Evolutionary conservation across 2,329 filamentous ascomycete genomes (phyloP).

Genomic region (Hortaea werneckii): DNA sequence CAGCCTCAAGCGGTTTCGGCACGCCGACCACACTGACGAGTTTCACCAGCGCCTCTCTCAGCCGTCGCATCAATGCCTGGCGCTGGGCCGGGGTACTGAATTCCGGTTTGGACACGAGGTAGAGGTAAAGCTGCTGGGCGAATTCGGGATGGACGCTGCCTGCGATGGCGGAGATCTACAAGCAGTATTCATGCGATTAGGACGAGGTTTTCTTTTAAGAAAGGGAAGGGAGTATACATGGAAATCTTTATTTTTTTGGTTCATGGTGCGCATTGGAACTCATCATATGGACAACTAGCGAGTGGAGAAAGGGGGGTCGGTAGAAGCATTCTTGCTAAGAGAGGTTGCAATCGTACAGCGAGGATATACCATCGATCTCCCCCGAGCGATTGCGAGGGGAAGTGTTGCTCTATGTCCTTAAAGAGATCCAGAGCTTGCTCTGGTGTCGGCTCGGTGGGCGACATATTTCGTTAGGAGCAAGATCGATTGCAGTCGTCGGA

Average conservation of each 20-base stretch:
- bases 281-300: too few species aligned
- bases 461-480: slow-evolving; percentile 5
- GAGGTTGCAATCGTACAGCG: slow-evolving; percentile 22
- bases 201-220: too few species aligned
- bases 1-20: slow-evolving; percentile 52
- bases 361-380: slow-evolving; percentile 39
- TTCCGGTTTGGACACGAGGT: slow-evolving; percentile 42
- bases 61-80: slow-evolving; percentile 38
- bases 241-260: background rate
- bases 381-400: slow-evolving; percentile 33
- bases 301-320: too few species aligned
- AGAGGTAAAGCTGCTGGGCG: slow-evolving; percentile 45
- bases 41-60: slow-evolving; percentile 52
- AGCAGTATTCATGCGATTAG: too few species aligned
- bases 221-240: too few species aligned
- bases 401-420: slow-evolving; percentile 32
- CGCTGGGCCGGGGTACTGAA: slow-evolving; percentile 36
- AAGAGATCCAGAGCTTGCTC: slow-evolving; percentile 34
- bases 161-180: slow-evolving; percentile 36
- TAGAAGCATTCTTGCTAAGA: too few species aligned
- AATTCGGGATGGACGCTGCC: slow-evolving; percentile 44
- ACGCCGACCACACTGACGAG: slow-evolving; percentile 49
- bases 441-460: slow-evolving; percentile 25
- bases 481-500: too few species aligned
- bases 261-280: too few species aligned